These are phyloP conservation scores for Serendipita sp. DNA, from an alignment of 768 basidiomycete genomes.

Conservation along the genomic window DNA sequence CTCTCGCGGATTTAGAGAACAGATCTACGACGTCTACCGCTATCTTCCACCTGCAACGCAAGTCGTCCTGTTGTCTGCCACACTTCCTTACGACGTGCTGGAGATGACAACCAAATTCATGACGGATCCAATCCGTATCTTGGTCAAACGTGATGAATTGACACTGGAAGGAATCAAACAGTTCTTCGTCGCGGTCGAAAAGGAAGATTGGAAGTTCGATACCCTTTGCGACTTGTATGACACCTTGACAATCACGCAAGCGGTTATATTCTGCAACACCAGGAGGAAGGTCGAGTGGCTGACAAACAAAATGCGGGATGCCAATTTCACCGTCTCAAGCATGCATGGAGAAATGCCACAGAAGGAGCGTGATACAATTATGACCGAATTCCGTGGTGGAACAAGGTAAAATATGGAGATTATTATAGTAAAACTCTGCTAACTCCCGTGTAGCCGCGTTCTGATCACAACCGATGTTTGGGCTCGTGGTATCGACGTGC, in stretches of 20 bases:
- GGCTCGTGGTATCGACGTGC: slow-evolving; percentile 97
- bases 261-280: slow-evolving; percentile 98
- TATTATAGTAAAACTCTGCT: slow-evolving; percentile 8
- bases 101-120: slow-evolving; percentile 99
- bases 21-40: slow-evolving; percentile 97
- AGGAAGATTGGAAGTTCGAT: slow-evolving; percentile 99
- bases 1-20: slow-evolving; percentile 97
- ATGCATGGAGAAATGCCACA: slow-evolving; percentile 97
- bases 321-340: slow-evolving; percentile 94
- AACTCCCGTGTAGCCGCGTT: slow-evolving; percentile 46
- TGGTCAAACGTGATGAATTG: slow-evolving; percentile 98
- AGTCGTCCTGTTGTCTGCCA: slow-evolving; percentile 91
- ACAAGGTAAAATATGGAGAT: slow-evolving; percentile 44
- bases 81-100: slow-evolving; percentile 87
- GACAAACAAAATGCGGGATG: slow-evolving; percentile 96
- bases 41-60: slow-evolving; percentile 95
- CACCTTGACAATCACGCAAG: slow-evolving; percentile 96
- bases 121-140: slow-evolving; percentile 94
- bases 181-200: slow-evolving; percentile 96
- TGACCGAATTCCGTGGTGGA: slow-evolving; percentile 90
- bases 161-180: slow-evolving; percentile 93
- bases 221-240: slow-evolving; percentile 95
- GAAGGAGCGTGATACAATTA: slow-evolving; percentile 88
- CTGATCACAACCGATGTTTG: slow-evolving; percentile 93
- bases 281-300: slow-evolving; percentile 97